phyloP scores from a whole-genome alignment of 306 rosid genomes.

The Echinosophora koreensis region DNA sequence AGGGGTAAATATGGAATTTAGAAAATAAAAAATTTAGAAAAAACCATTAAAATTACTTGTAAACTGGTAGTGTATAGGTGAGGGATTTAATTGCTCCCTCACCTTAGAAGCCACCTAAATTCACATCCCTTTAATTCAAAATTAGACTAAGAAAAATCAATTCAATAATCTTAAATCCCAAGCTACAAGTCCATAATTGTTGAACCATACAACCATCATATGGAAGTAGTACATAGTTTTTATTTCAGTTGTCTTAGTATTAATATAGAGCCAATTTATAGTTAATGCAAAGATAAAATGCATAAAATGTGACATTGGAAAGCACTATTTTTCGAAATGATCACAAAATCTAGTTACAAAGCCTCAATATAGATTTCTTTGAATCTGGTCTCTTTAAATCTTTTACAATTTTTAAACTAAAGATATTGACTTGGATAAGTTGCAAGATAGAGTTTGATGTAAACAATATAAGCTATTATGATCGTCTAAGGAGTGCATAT shows the following conservation, averaged over 20 bases:
- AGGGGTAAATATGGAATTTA: too few relatives aligned
- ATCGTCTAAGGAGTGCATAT: neutral
- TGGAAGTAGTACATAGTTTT: neutral
- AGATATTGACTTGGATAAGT: neutral
- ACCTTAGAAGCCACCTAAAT: neutral
- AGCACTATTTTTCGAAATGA: constrained; percentile 16
- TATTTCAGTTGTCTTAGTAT: constrained; percentile 1
- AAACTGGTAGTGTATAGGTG: too few relatives aligned
- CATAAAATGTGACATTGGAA: neutral
- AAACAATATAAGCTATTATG: constrained; percentile 4
- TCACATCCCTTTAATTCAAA: constrained; percentile 6
- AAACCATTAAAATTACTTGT: too few relatives aligned
- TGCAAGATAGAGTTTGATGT: constrained; percentile 18
- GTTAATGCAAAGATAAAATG: constrained; percentile 21
- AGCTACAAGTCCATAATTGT: neutral
- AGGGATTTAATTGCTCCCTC: too few relatives aligned
- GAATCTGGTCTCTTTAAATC: constrained; percentile 15
- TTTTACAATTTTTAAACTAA: neutral
- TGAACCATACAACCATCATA: constrained; percentile 14
- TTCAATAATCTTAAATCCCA: constrained; percentile 29
- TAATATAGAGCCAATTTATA: neutral
- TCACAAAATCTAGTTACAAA: neutral
- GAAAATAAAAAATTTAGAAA: too few relatives aligned
- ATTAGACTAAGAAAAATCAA: neutral
- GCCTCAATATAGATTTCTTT: constrained; percentile 21